Evolutionary conservation across 2,329 filamentous ascomycete species (phyloP).

Genomic region (Elsinoe fawcettii): DNA sequence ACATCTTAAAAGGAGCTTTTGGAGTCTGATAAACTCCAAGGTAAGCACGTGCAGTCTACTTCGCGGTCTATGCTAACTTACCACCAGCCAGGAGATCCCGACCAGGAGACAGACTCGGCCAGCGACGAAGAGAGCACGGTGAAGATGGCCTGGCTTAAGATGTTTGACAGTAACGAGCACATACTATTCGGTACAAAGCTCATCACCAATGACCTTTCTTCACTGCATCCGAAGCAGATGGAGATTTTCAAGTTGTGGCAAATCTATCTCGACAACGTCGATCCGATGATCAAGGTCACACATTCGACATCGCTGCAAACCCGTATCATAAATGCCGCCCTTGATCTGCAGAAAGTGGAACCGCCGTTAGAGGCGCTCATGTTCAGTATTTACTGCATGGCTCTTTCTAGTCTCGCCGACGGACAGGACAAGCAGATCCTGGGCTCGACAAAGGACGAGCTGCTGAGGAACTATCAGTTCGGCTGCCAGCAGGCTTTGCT

Average conservation of each 20-base stretch:
- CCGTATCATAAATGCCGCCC: slow-evolving; percentile 55
- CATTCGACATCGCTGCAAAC: slow-evolving; percentile 64
- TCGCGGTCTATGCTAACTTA: background rate
- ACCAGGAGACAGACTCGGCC: slow-evolving; percentile 20
- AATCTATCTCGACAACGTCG: slow-evolving; percentile 63
- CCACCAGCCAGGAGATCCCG: background rate
- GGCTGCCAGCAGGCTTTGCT: slow-evolving; percentile 42
- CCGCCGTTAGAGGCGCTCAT: slow-evolving; percentile 54
- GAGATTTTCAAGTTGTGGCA: slow-evolving; percentile 69
- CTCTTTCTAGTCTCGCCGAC: slow-evolving; percentile 48
- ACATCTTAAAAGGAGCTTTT: slow-evolving; percentile 19
- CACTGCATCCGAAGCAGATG: slow-evolving; percentile 54
- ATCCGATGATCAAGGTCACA: slow-evolving; percentile 64
- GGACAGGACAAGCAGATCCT: slow-evolving; percentile 45
- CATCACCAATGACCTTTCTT: slow-evolving; percentile 37
- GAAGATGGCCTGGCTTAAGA: slow-evolving; percentile 41
- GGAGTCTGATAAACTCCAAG: background rate
- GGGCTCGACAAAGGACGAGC: slow-evolving; percentile 31
- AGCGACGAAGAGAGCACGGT: slow-evolving; percentile 34
- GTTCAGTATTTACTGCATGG: slow-evolving; percentile 59
- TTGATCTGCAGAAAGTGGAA: slow-evolving; percentile 48
- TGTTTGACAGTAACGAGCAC: slow-evolving; percentile 36
- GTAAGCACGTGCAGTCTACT: background rate
- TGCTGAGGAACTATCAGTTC: slow-evolving; percentile 38
- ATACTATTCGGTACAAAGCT: slow-evolving; percentile 47